These are phyloP conservation scores for Penicillium olsonii DNA, from an alignment of 2,329 filamentous ascomycete species.

Conservation along the genomic window DNA sequence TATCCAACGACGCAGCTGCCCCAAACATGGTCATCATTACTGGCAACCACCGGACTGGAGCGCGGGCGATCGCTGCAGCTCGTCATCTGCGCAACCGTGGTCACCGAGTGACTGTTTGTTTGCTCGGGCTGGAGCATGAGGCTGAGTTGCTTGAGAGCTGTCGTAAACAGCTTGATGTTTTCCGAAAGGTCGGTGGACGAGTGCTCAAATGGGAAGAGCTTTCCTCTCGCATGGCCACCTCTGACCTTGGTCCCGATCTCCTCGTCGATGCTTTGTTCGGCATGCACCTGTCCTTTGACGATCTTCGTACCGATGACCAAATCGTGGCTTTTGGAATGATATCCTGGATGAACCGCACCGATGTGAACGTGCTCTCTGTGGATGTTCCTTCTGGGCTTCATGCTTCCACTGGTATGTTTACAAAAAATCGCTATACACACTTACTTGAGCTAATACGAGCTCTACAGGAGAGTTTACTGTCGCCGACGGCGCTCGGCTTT, in stretches of 20 bases:
- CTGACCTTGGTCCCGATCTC: conserved; percentile 70
- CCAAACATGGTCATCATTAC: conserved; percentile 76
- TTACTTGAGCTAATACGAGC: conserved; percentile 16
- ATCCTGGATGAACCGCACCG: conserved; percentile 88
- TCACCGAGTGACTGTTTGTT: conserved; percentile 75
- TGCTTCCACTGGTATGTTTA: conserved; percentile 67
- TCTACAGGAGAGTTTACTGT: conserved; percentile 53
- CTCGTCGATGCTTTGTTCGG: conserved; percentile 89
- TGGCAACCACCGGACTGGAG: conserved; percentile 90
- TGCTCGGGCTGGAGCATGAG: conserved; percentile 82
- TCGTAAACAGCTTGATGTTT: conserved; percentile 77
- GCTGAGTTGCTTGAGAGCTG: conserved; percentile 78
- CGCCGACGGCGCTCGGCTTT: conserved; percentile 74
- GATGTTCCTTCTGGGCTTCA: conserved; percentile 89
- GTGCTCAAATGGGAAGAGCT: conserved; percentile 65
- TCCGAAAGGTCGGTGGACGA: conserved; percentile 78
- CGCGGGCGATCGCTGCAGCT: conserved; percentile 79
- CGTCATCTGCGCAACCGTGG: conserved; percentile 85
- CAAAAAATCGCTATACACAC: background rate
- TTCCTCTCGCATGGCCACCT: conserved; percentile 48
- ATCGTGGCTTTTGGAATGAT: conserved; percentile 85
- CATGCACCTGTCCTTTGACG: conserved; percentile 84
- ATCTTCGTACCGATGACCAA: conserved; percentile 79
- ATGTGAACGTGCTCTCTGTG: conserved; percentile 80
- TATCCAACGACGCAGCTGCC: conserved; percentile 58